phyloP scores from a whole-genome alignment of 495 filamentous ascomycete genomes.

The Cudoniella acicularis region DNA sequence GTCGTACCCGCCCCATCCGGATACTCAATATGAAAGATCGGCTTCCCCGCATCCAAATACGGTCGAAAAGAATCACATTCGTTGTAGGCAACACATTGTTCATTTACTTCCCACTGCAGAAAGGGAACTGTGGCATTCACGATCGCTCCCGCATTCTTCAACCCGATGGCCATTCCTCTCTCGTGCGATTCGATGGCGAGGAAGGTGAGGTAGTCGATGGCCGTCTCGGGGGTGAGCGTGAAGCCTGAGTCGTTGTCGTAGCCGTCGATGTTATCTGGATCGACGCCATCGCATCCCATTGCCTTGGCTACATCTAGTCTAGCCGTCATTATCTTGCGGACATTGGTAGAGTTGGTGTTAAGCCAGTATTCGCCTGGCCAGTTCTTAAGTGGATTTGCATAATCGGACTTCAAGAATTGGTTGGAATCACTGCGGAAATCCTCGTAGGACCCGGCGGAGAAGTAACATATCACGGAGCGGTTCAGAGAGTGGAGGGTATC shows the following conservation, averaged over 20 bases:
- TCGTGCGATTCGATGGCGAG: constrained; percentile 49
- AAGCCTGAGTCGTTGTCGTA: constrained; percentile 59
- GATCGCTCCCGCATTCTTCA: constrained; percentile 64
- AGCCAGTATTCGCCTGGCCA: constrained; percentile 70
- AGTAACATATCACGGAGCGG: constrained; percentile 69
- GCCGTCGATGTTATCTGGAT: constrained; percentile 70
- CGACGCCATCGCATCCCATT: constrained; percentile 68
- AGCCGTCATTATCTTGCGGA: constrained; percentile 57
- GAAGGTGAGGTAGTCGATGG: constrained; percentile 56
- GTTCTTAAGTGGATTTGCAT: constrained; percentile 50
- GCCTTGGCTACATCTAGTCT: constrained; percentile 51
- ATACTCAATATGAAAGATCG: constrained; percentile 75
- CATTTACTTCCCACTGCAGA: constrained; percentile 68
- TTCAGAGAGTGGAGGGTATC: constrained; percentile 40
- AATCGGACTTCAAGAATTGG: constrained; percentile 47
- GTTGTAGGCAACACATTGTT: constrained; percentile 61
- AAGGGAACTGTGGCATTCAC: constrained; percentile 50
- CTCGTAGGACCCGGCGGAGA: constrained; percentile 58
- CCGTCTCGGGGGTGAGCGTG: constrained; percentile 47
- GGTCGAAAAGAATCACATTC: constrained; percentile 54
- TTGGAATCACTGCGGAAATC: constrained; percentile 51
- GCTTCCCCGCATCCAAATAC: constrained; percentile 58
- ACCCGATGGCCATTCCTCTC: constrained; percentile 48
- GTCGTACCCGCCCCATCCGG: constrained; percentile 39
- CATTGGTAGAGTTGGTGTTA: constrained; percentile 49